Evolutionary conservation across 768 basidiomycete species (phyloP), one percentile per base, ranked within the genome.

Genomic region (Trametes cubensis): DNA sequence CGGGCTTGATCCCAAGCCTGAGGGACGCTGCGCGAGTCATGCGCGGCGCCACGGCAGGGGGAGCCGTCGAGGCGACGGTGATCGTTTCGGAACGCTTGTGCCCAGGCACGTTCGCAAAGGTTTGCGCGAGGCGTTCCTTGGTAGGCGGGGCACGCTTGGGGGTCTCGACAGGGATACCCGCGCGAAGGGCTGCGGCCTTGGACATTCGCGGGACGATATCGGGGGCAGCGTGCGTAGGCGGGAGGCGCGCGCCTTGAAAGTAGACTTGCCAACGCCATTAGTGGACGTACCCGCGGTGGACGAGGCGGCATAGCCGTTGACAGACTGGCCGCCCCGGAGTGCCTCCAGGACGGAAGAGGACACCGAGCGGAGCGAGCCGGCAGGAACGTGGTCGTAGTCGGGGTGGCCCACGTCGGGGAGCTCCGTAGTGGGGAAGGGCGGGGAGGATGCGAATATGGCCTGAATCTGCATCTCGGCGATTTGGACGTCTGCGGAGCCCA

Each of bases 381-480:
- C 61, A 13, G 61, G 58, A 34, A 59, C 44, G 3, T 47, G 34
- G 20, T 77, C 76, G 62, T 79, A 72, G 25, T 75, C 75, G 17
- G 66, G 73, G 60, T 76, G 76, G 25, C 67, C 71, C 70, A 74
- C 77, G 3, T 79, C 70, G 0, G 88, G 87, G 13, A 92, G 81
- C 38, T 90, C 89, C 3, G 80, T 73, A 5, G 83, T 78, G 3
- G 86, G 87, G 76, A 92, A 92, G 0, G 90, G 90, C 4, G 92
- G 92, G 0, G 91, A 92, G 10, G 89, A 92, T 4, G 81, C 88
- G 68, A 94, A 94, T 60, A 94, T 81, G 44, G 89, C 80, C 5
- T 82, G 78, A 56, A 94, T 93, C 68, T 93, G 88, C 4, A 88
- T 78, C 73, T 94, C 92, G 13, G 92, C 92, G n/a, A 79, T 83